phyloP scores from a whole-genome alignment of 2,329 filamentous ascomycete species.

The Catunica adiposa region DNA sequence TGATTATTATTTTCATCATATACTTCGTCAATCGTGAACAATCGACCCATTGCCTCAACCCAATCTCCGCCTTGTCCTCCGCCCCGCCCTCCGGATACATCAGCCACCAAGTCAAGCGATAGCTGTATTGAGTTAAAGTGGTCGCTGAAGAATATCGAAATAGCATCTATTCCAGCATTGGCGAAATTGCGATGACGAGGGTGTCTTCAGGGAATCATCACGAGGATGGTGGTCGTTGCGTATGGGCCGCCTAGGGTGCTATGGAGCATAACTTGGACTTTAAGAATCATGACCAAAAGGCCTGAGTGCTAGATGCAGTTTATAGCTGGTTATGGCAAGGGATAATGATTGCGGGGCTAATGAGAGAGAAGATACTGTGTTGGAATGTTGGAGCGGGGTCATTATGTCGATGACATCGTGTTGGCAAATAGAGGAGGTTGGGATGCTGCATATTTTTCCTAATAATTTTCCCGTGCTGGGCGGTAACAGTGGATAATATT shows the following conservation, averaged over 20 bases:
- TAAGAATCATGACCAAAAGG: neutral
- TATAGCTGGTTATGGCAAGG: neutral
- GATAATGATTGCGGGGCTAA: neutral
- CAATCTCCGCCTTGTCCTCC: neutral
- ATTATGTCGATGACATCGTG: neutral
- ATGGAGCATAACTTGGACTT: neutral
- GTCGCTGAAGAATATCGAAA: neutral
- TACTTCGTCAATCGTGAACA: no score
- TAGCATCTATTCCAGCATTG: neutral
- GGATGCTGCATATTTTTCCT: neutral
- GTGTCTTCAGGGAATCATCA: neutral
- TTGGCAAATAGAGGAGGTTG: neutral
- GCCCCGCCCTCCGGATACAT: neutral
- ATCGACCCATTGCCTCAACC: neutral
- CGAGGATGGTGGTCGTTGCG: neutral
- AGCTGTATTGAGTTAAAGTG: constrained; percentile 1
- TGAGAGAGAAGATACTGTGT: neutral
- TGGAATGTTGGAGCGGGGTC: neutral
- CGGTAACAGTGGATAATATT: neutral
- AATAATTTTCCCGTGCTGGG: neutral
- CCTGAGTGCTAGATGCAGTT: neutral
- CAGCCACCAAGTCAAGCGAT: neutral
- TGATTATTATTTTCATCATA: no score
- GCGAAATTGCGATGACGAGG: neutral
- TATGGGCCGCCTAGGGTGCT: neutral